Evolutionary conservation across 352 stramenopile genomes (phyloP).

Genomic region (Pythium biforme): DNA sequence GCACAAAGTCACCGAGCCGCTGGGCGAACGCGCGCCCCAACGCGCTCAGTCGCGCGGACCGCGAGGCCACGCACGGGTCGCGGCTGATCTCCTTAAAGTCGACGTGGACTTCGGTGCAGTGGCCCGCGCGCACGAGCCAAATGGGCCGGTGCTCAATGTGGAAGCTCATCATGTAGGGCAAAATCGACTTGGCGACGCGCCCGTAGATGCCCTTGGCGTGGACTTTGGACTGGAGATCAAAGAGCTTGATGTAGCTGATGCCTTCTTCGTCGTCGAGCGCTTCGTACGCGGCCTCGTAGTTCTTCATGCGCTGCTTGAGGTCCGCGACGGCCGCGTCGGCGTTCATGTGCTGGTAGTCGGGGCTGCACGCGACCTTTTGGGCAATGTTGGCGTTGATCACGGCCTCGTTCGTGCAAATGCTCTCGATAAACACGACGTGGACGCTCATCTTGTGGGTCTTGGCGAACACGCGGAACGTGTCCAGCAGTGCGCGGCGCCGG

Average conservation of each 20-base stretch:
- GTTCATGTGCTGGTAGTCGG: slow-evolving; percentile 81
- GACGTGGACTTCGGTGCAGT: slow-evolving; percentile 69
- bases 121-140: slow-evolving; percentile 90
- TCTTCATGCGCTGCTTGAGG: slow-evolving; percentile 80
- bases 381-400: slow-evolving; percentile 86
- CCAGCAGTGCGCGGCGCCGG: slow-evolving; percentile 47
- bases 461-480: slow-evolving; percentile 62
- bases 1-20: slow-evolving; percentile 90
- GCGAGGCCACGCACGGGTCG: slow-evolving; percentile 70
- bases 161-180: slow-evolving; percentile 94
- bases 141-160: slow-evolving; percentile 93
- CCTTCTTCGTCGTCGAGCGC: slow-evolving; percentile 82
- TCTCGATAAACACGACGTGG: slow-evolving; percentile 93
- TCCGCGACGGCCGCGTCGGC: slow-evolving; percentile 72
- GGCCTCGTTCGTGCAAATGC: slow-evolving; percentile 91
- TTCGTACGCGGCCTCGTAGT: slow-evolving; percentile 88
- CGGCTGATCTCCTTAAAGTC: slow-evolving; percentile 71
- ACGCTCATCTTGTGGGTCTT: slow-evolving; percentile 66
- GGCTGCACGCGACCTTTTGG: slow-evolving; percentile 71
- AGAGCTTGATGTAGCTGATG: slow-evolving; percentile 90
- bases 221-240: slow-evolving; percentile 86
- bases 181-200: slow-evolving; percentile 90
- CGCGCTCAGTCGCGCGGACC: slow-evolving; percentile 82
- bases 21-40: slow-evolving; percentile 92
- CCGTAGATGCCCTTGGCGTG: slow-evolving; percentile 86